Conservation (phyloP, 352 stramenopile genomes). For the Globisporangium spinosum region DNA sequence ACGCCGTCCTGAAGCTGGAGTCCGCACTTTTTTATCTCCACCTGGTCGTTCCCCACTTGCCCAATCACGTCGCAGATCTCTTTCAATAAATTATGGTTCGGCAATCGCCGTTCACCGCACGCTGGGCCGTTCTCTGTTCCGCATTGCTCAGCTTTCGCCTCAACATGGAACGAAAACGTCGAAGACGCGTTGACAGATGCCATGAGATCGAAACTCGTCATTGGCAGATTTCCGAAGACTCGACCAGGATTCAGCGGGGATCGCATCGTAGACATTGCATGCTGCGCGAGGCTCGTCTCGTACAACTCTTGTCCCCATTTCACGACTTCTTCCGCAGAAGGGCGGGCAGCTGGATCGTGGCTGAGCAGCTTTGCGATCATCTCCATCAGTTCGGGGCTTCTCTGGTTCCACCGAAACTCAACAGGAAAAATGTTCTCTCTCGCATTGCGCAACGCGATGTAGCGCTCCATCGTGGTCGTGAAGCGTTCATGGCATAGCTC, state of each 20-base stretch:
- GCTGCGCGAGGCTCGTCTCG: conserved; percentile 54
- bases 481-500: conserved; percentile 89
- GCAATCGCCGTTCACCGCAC: conserved; percentile 48
- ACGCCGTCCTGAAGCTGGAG: conserved; percentile 70
- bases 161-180: conserved; percentile 65
- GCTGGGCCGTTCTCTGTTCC: conserved; percentile 30
- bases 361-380: conserved; percentile 66
- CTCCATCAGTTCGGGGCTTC: conserved; percentile 61
- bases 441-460: conserved; percentile 71
- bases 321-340: conserved; percentile 63
- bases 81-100: conserved; percentile 87
- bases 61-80: conserved; percentile 79
- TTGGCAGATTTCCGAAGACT: conserved; percentile 16
- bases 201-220: conserved; percentile 25
- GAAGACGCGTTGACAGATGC: conserved; percentile 17
- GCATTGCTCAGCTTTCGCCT: conserved; percentile 45
- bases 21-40: conserved; percentile 83
- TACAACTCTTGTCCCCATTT: conserved; percentile 78
- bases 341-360: conserved; percentile 45
- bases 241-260: conserved; percentile 35
- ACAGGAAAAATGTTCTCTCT: conserved; percentile 65
- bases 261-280: conserved; percentile 47
- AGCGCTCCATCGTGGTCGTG: conserved; percentile 87
- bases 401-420: conserved; percentile 44
- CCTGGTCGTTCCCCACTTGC: conserved; percentile 43